Base-by-base conservation (phyloP, 768 basidiomycete species). In the Leccinum ochraceum region DNA sequence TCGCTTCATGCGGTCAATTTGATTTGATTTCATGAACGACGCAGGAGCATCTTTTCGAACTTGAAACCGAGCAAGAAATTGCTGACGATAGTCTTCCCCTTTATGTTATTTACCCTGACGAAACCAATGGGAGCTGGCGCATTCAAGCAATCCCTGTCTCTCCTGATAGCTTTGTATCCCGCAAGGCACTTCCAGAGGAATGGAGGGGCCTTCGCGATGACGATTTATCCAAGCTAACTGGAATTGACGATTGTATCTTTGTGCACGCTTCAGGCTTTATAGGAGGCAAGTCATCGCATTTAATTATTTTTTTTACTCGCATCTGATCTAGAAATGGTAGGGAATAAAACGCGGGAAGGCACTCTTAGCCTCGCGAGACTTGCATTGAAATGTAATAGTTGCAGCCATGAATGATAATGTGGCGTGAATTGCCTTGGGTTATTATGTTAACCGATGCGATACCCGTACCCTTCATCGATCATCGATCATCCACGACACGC, bases 241-340 rank as follows among this genome's bases (percentile, higher is more conserved):
- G 93, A 3, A 86, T 98, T 61, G 83, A 85, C 0, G 94, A 88
- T 1, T 83, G 95, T 55, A 85, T 97, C 57, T 99, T 99, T 69
- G 87, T 95, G 26, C 97, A 99, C 76, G 94, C 95, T 1, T 90
- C 89, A 60, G 97, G 97, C 8, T 99, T 99, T 74, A 98, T 95
- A 69, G 97, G 97, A 68, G 95, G 95, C 87, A 63, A 62, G 84
- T 70, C 30, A 39, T 28, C 32, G 34, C 59, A 57, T 60, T 58
- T 11, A 51, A 56, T 52, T 37, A n/a, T n/a, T 17, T 26, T 53
- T 53, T 22, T 53, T 22, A n/a, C 28, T 22, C 17, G 36, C 30
- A 52, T 42, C 57, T 71, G 28, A 69, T 54, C 57, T 37, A 61
- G 32, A 42, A 63, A 53, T 58, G 48, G 5, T 63, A 94, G 92